Percentiles rank a stretch among this genome's conserved stretches.
phyloP scores from a whole-genome alignment of 495 filamentous ascomycete species.

The Podospora sp. region DNA sequence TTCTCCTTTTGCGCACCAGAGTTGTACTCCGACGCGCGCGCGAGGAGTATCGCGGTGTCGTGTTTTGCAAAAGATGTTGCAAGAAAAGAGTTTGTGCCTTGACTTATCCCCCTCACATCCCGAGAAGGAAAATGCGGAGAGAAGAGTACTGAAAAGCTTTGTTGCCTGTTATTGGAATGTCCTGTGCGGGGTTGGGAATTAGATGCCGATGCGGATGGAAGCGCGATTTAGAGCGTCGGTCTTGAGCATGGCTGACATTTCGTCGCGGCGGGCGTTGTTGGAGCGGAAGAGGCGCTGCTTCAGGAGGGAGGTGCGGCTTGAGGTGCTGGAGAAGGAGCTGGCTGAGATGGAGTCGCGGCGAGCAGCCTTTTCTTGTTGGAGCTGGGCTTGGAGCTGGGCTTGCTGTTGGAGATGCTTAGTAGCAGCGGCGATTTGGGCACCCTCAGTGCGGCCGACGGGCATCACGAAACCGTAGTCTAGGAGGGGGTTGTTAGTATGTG shows the following conservation, averaged over 20 bases:
- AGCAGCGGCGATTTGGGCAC: conserved; percentile 13
- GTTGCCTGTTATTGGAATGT: too few species aligned
- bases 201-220: background rate
- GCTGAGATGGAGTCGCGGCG: background rate
- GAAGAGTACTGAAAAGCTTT: too few species aligned
- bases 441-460: background rate
- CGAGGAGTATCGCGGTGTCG: background rate
- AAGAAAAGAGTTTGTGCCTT: too few species aligned
- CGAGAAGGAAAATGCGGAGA: too few species aligned
- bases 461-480: background rate
- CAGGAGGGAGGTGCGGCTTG: conserved; percentile 26
- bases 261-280: background rate
- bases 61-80: too few species aligned
- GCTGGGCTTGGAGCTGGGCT: conserved; percentile 9
- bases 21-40: background rate
- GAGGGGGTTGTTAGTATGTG: background rate
- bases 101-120: too few species aligned
- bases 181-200: background rate
- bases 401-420: conserved; percentile 8
- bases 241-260: background rate
- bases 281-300: conserved; percentile 18
- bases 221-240: background rate
- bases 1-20: background rate
- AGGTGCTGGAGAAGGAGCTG: conserved; percentile 22
- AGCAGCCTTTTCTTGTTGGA: conserved; percentile 11